Percentiles rank a stretch among this genome's conserved stretches.
phyloP scores from a whole-genome alignment of 139 green algal genomes.

The Mychonastes homosphaera region DNA sequence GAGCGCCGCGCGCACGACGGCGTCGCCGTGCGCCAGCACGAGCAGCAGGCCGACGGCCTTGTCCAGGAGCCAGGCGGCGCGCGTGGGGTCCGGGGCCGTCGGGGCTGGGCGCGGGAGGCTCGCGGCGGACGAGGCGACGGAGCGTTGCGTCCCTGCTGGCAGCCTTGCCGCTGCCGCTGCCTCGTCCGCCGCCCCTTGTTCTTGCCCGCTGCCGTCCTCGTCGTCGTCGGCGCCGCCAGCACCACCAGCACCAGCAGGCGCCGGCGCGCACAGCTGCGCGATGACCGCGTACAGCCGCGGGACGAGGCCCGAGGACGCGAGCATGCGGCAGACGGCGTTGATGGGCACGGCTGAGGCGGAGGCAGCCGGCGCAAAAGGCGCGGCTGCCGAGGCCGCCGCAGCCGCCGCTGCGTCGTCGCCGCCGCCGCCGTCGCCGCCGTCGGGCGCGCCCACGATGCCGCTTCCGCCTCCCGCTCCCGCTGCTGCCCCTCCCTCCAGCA shows the following conservation, averaged over 20 bases:
- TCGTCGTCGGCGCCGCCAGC: neutral
- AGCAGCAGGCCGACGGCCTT: slow-evolving; percentile 49
- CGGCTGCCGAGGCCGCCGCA: too few relatives aligned
- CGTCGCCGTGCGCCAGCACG: slow-evolving; percentile 51
- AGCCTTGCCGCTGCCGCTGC: slow-evolving; percentile 6
- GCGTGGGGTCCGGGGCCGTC: neutral
- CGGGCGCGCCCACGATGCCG: too few relatives aligned
- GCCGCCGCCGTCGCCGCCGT: too few relatives aligned
- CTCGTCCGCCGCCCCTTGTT: neutral
- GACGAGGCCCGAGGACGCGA: slow-evolving; percentile 40
- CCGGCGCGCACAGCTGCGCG: slow-evolving; percentile 26
- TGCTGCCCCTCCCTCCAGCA: slow-evolving; percentile 45
- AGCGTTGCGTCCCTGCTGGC: slow-evolving; percentile 6
- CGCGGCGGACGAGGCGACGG: neutral
- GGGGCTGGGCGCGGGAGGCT: neutral
- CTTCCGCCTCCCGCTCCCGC: too few relatives aligned
- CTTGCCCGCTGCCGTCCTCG: neutral
- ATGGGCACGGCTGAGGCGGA: slow-evolving; percentile 25
- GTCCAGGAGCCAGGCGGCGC: slow-evolving; percentile 24
- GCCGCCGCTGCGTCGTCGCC: too few relatives aligned
- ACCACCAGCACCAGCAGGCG: too few relatives aligned
- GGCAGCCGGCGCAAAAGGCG: too few relatives aligned
- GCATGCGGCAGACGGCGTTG: slow-evolving; percentile 54
- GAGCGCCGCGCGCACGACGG: slow-evolving; percentile 54
- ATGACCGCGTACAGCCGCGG: slow-evolving; percentile 43